phyloP scores from a whole-genome alignment of 352 stramenopile genomes.

The Phytophthora sojae region DNA sequence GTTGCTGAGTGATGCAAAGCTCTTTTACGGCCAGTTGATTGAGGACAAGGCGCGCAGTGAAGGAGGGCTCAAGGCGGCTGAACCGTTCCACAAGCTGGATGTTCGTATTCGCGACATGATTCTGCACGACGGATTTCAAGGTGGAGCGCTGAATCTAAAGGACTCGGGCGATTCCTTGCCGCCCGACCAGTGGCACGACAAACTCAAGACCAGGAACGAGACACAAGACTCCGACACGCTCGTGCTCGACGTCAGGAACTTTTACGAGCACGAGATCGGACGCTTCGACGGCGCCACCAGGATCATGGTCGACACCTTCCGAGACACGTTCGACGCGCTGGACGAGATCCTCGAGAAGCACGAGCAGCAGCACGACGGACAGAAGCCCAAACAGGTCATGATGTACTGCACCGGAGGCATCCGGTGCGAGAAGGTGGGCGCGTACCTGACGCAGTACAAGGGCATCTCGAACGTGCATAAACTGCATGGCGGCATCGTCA shows the following conservation, averaged over 20 bases:
- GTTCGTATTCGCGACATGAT: constrained; percentile 89
- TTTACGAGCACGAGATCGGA: constrained; percentile 67
- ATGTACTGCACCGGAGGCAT: constrained; percentile 78
- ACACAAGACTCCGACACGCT: constrained; percentile 33
- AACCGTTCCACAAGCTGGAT: constrained; percentile 80
- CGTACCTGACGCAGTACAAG: constrained; percentile 69
- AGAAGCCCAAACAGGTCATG: constrained; percentile 54
- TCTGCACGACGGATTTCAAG: constrained; percentile 85
- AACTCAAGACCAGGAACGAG: constrained; percentile 42
- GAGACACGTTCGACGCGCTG: constrained; percentile 61
- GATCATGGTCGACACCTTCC: constrained; percentile 73
- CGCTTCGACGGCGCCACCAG: constrained; percentile 58
- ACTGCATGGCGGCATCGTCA: constrained; percentile 66
- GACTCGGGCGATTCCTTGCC: constrained; percentile 7
- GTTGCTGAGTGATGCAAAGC: constrained; percentile 27
- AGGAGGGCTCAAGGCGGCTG: not conserved
- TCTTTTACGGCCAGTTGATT: constrained; percentile 44
- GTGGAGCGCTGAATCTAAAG: constrained; percentile 11
- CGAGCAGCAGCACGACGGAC: constrained; percentile 35
- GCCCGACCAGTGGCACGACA: constrained; percentile 47
- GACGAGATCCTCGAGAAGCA: constrained; percentile 54
- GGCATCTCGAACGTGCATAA: constrained; percentile 63
- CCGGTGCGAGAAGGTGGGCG: constrained; percentile 72
- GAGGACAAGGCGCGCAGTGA: constrained; percentile 9
- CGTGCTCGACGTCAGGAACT: constrained; percentile 61